Base-by-base conservation (phyloP, 352 stramenopile species). In the Pythium rishiriense region DNA sequence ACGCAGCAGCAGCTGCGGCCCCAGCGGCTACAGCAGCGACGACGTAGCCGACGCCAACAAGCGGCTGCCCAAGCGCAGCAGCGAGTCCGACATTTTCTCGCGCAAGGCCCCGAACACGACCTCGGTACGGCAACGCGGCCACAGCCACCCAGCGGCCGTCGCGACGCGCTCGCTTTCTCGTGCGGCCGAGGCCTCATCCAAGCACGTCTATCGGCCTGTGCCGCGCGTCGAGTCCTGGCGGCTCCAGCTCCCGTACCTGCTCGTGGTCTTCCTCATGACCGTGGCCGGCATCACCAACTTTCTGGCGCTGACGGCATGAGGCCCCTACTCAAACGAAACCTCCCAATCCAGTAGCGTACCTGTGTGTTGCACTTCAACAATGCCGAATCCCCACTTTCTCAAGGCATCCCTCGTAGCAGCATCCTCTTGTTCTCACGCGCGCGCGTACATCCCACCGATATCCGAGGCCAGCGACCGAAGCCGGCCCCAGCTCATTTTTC, bases 261-360 rank as follows among this genome's bases (percentile, higher is more conserved):
- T 75, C 35, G 53, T 73, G 9, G 52, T 79, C 25, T 70, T 75
- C 28, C 47, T 76, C 22, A 58, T 76, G 55, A 64, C 60, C 17
- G 37, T 79, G 46, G 72, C 66, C 15, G 62, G 61, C 28, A 48
- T 79, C 57, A 68, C 69, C 29, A 75, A 75, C 47, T 8, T 78
- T 3, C 26, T 58, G 15, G 28, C 52, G 22, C n/a, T 35, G 14
- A 35, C 29, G 21, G 9, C 46, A 26, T 53, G 47, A 53, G 9
- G n/a, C 3, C 37, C 9, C 17, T 14, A 28, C 19, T 14, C n/a
- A 28, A 25, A 28, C 12, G 17, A 26, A 28, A 25, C 26, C 48
- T 15, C 26, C 28, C 28, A 41, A 24, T 35, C 10, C 29, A 39
- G 11, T 24, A 43, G 6, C 19, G 26, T 53, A 3, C 14, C 48